phyloP scores from a whole-genome alignment of 2,329 filamentous ascomycete species.

The Aspergillus sp. region DNA sequence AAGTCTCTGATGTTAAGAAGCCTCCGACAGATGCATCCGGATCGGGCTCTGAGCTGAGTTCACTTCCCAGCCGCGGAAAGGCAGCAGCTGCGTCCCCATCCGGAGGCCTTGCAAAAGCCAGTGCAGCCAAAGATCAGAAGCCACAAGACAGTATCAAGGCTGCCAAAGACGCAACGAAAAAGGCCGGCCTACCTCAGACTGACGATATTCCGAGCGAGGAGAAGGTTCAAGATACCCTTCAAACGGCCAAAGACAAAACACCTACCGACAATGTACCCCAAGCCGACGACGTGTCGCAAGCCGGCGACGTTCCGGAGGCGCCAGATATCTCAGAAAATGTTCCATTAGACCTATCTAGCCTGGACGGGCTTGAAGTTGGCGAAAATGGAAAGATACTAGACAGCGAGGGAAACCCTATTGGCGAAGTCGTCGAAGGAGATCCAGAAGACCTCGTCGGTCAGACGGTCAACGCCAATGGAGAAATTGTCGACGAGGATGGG shows the following conservation, averaged over 20 bases:
- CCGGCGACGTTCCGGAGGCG: neutral
- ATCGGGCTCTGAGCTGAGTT: neutral
- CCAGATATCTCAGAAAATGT: conserved; percentile 20
- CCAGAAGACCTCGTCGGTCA: conserved; percentile 43
- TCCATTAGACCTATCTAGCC: conserved; percentile 28
- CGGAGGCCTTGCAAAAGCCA: neutral
- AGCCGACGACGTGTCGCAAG: neutral
- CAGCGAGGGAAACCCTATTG: conserved; percentile 36
- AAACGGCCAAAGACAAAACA: neutral
- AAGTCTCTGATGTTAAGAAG: neutral
- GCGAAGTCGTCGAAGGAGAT: conserved; percentile 43
- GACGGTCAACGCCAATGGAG: conserved; percentile 23
- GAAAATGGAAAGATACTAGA: conserved; percentile 40
- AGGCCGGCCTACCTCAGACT: neutral
- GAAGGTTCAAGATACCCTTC: neutral
- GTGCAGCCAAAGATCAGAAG: neutral
- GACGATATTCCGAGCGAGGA: neutral
- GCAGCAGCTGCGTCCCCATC: neutral
- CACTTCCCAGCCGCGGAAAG: neutral
- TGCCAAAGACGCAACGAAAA: neutral
- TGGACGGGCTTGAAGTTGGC: conserved; percentile 42
- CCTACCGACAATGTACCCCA: neutral
- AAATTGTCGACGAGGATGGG: conserved; percentile 20
- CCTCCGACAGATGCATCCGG: neutral
- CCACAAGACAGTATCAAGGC: neutral